Evolutionary conservation across 352 stramenopile genomes (phyloP).

Genomic region (Elongisporangium anandrum): DNA sequence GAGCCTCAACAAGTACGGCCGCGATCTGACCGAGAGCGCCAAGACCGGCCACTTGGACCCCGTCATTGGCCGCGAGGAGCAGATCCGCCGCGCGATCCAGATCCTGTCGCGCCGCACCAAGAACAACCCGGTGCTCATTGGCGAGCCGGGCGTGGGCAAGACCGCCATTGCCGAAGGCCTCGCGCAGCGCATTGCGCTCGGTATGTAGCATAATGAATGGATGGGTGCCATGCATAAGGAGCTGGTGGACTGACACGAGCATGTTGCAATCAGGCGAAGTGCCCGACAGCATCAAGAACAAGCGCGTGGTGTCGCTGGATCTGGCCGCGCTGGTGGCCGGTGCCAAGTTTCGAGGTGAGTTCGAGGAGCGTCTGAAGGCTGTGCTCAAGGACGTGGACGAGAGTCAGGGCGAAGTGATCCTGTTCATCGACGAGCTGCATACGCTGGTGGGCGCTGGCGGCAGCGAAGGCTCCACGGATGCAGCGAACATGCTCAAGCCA

Average conservation of each 20-base stretch:
- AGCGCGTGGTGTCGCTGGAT: slow-evolving; percentile 93
- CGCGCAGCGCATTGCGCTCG: slow-evolving; percentile 92
- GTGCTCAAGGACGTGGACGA: slow-evolving; percentile 95
- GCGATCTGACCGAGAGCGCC: slow-evolving; percentile 70
- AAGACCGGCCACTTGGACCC: slow-evolving; percentile 85
- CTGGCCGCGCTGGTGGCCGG: slow-evolving; percentile 94
- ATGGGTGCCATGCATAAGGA: neutral
- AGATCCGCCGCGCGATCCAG: slow-evolving; percentile 95
- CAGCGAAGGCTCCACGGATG: slow-evolving; percentile 87
- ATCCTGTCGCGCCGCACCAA: slow-evolving; percentile 96
- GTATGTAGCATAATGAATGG: slow-evolving; percentile 11
- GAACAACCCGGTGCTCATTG: slow-evolving; percentile 98
- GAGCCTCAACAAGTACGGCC: slow-evolving; percentile 71
- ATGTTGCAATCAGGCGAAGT: slow-evolving; percentile 62
- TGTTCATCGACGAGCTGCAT: slow-evolving; percentile 97
- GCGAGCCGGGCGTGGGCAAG: slow-evolving; percentile 96
- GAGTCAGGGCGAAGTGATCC: slow-evolving; percentile 92
- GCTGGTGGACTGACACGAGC: neutral
- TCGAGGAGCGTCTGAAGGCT: slow-evolving; percentile 96
- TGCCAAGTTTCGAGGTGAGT: slow-evolving; percentile 95
- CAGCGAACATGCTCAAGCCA: slow-evolving; percentile 95
- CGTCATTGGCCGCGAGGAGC: slow-evolving; percentile 92
- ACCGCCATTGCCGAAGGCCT: slow-evolving; percentile 95
- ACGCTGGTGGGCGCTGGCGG: slow-evolving; percentile 90
- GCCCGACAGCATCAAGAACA: slow-evolving; percentile 92